Base-by-base conservation (phyloP, 331 rosid species). In the Ulmus americana region DNA sequence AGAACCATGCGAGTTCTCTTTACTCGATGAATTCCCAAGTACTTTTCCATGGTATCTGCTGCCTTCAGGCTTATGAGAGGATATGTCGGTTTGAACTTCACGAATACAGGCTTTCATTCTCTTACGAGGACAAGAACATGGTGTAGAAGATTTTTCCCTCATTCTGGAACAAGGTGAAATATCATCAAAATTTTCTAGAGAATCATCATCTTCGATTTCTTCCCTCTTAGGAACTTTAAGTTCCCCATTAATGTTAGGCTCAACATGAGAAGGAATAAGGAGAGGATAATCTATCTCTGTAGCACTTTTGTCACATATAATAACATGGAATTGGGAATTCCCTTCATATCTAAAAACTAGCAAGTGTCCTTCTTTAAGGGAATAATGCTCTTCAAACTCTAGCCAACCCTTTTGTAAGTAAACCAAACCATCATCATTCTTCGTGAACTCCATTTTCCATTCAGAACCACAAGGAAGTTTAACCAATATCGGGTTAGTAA, bases 311-410 rank as follows among this genome's bases (percentile, higher is more conserved):
- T 13, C 14, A 48, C 13, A 48, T 48, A 48, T 48, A 7, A 48
- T 16, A 48, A 10, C 53, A 48, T 48, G 1, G 14, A 48, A 10
- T 16, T 9, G 16, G 5, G 53, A 48, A 10, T 48, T 48, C n/a
- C 53, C 53, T 10, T 48, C 53, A 48, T 48, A 48, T 48, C 53
- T 48, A 13, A 48, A 48, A 48, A 13, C 14, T 48, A 48, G 53
- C 8, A 48, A 10, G 14, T 48, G 18, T 4, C 53, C 53, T 48
- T 16, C 14, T 48, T 10, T 13, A 13, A 84, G 22, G 5, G 67
- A 54, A 39, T 44, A 28, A 14, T 70, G 41, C 48, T 73, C 15
- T 20, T 69, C 69, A 64, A 81, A 84, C 1, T 54, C 78, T 76
- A 20, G 22, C 81, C 60, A 55, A 63, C 16, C 16, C 12, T 76